phyloP scores from a whole-genome alignment of 805 yeast genomes.

The Kazachstania taianensis region DNA sequence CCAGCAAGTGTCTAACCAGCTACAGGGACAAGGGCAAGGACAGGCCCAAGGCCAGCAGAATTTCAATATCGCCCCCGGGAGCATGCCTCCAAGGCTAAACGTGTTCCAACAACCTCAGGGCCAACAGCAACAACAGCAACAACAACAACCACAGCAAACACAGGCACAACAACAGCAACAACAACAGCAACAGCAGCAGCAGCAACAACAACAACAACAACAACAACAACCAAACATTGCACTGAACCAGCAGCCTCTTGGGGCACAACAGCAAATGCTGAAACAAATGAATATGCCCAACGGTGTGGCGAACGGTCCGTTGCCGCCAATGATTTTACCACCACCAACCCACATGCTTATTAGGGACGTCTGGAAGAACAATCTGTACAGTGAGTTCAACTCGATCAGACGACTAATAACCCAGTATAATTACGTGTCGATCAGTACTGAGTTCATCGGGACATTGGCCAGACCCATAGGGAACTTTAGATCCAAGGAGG shows the following conservation, averaged over 20 bases:
- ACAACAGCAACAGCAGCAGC: slow-evolving; percentile 10
- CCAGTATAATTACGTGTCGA: slow-evolving; percentile 46
- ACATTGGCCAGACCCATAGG: slow-evolving; percentile 95
- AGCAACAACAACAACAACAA: slow-evolving; percentile 10
- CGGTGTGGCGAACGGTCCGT: slow-evolving; percentile 4
- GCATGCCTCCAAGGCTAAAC: slow-evolving; percentile 23
- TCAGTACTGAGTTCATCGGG: slow-evolving; percentile 93
- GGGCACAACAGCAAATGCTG: slow-evolving; percentile 7
- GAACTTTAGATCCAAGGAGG: slow-evolving; percentile 75
- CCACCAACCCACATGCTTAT: slow-evolving; percentile 35
- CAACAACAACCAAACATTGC: not conserved
- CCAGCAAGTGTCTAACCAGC: slow-evolving; percentile 8
- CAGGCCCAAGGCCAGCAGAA: slow-evolving; percentile 4
- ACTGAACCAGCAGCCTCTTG: slow-evolving; percentile 6
- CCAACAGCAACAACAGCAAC: slow-evolving; percentile 12
- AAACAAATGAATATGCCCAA: slow-evolving; percentile 9
- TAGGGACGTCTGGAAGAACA: slow-evolving; percentile 65
- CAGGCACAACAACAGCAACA: too few species aligned
- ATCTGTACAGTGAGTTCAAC: slow-evolving; percentile 57
- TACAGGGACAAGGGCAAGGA: slow-evolving; percentile 10
- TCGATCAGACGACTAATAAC: slow-evolving; percentile 49
- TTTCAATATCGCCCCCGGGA: not conserved
- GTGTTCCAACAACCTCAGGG: slow-evolving; percentile 15
- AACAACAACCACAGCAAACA: slow-evolving; percentile 1
- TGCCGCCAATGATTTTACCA: slow-evolving; percentile 16